A percentile compares a stretch with the other conserved stretches of the same genome.
Evolutionary conservation across 2,329 filamentous ascomycete species (phyloP).

Genomic region (Claviceps pazoutovae): DNA sequence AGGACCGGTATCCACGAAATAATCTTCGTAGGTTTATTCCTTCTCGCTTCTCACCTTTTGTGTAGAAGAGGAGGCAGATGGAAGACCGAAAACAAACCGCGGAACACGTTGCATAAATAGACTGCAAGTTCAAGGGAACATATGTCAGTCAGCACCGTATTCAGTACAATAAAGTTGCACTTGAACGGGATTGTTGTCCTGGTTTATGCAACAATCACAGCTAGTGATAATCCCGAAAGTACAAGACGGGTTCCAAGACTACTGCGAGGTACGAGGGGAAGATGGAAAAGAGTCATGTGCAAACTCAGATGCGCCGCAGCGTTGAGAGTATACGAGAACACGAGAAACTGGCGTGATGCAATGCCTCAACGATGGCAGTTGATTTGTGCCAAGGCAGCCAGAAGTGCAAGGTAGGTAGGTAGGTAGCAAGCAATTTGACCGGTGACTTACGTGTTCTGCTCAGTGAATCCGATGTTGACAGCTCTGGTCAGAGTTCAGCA

Average conservation of each 20-base stretch:
- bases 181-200: neutral
- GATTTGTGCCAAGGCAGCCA: no score
- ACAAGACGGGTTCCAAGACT: no score
- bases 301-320: neutral
- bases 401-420: neutral
- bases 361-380: no score
- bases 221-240: no score
- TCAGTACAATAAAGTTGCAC: neutral
- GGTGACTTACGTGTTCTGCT: neutral
- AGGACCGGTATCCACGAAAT: neutral
- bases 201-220: neutral
- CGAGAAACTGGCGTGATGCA: neutral
- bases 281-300: no score
- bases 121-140: neutral
- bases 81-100: neutral
- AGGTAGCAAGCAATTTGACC: neutral
- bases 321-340: neutral
- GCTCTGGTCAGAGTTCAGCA: neutral
- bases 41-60: neutral
- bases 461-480: neutral
- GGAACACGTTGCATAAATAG: neutral
- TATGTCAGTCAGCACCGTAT: constrained; percentile 1
- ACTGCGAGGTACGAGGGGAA: no score
- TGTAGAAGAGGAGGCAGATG: neutral
- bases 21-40: neutral